A percentile compares a stretch with the other conserved stretches of the same genome.
Conservation (phyloP, 176 grass and related monocot genomes). For the Avena eriantha region DNA sequence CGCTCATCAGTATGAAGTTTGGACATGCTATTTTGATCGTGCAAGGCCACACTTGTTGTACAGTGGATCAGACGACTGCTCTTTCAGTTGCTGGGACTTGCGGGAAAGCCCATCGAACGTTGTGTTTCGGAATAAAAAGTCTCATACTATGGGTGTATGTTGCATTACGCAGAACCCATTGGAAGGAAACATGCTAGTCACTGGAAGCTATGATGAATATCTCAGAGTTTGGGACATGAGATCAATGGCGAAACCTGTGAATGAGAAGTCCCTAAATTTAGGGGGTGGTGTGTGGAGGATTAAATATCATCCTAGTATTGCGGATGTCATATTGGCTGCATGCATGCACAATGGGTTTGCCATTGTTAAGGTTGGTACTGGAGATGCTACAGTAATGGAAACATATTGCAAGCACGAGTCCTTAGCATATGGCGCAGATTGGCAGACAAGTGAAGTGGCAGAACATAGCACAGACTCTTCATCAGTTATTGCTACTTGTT, state of each 20-base stretch:
- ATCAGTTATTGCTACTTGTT: conserved; percentile 77
- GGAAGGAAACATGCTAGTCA: conserved; percentile 67
- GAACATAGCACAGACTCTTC: conserved; percentile 45
- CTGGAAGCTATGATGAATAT: conserved; percentile 96
- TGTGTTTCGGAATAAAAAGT: conserved; percentile 72
- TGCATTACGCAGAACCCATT: conserved; percentile 73
- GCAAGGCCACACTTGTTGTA: conserved; percentile 70
- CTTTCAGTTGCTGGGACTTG: conserved; percentile 93
- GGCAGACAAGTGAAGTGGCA: conserved; percentile 68
- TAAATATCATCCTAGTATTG: conserved; percentile 75
- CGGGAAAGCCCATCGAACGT: conserved; percentile 52
- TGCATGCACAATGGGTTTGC: conserved; percentile 99
- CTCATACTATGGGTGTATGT: conserved; percentile 92
- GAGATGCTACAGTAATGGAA: conserved; percentile 61
- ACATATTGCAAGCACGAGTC: conserved; percentile 85
- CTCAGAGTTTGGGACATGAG: conserved; percentile 96
- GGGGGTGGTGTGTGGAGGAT: conserved; percentile 97
- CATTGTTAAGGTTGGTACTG: conserved; percentile 60
- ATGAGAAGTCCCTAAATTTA: conserved; percentile 70
- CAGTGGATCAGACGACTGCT: conserved; percentile 82
- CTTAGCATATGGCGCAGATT: conserved; percentile 95
- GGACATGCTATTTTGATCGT: conserved; percentile 84
- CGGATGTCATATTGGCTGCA: conserved; percentile 68
- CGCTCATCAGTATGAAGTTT: conserved; percentile 89
- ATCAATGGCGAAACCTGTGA: conserved; percentile 70